These are phyloP conservation scores for Colletotrichum sp. DNA, from an alignment of 2,329 filamentous ascomycete species.

Conservation along the genomic window DNA sequence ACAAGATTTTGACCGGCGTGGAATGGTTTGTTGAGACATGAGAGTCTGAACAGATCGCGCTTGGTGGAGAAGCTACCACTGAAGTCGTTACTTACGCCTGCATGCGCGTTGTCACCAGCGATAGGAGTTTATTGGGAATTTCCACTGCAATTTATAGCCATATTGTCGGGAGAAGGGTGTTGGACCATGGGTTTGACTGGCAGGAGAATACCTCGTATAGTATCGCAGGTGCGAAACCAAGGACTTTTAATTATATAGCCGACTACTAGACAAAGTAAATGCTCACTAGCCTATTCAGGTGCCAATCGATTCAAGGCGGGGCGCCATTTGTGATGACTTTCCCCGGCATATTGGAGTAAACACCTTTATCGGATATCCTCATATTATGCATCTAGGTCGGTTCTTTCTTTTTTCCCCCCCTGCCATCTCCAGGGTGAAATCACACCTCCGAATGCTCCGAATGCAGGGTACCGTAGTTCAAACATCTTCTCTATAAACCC, in stretches of 20 bases:
- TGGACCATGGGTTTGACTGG: neutral
- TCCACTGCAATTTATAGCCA: neutral
- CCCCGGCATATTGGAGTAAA: neutral
- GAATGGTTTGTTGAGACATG: conserved; percentile 5
- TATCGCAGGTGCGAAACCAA: neutral
- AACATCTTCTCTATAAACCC: neutral
- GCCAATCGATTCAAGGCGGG: neutral
- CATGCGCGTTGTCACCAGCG: neutral
- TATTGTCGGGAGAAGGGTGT: neutral
- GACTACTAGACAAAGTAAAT: neutral
- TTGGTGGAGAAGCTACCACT: neutral
- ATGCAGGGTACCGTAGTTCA: neutral
- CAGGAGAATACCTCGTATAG: neutral
- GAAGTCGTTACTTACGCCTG: neutral
- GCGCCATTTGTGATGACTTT: neutral
- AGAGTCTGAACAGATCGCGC: neutral
- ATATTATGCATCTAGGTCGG: neutral
- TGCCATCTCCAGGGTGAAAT: neutral
- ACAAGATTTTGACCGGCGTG: conserved; percentile 13
- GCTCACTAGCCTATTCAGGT: neutral
- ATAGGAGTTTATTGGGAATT: neutral
- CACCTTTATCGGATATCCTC: neutral
- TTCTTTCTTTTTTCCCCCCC: neutral
- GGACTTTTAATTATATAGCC: neutral
- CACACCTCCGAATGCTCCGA: neutral